Conservation (phyloP, 2,329 filamentous ascomycete genomes). For the Fusarium illudens region DNA sequence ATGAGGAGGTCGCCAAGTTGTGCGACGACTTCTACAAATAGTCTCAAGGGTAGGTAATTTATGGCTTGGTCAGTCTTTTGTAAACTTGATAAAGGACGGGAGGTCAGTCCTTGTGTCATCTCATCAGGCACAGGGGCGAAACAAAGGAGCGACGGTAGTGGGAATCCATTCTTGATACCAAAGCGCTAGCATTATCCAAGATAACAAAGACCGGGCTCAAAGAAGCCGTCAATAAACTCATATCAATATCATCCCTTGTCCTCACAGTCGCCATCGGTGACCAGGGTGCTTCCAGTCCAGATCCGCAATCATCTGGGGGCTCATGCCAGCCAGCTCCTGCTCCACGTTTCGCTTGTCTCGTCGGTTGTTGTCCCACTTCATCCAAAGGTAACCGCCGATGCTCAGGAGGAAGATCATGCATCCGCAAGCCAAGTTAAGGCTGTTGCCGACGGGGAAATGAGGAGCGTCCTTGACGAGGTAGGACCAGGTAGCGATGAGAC, state of each 20-base stretch:
- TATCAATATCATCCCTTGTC: neutral
- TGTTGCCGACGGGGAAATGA: slow-evolving; percentile 73
- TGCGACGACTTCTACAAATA: neutral
- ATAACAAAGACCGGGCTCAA: neutral
- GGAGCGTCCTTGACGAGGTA: slow-evolving; percentile 71
- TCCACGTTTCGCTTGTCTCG: slow-evolving; percentile 65
- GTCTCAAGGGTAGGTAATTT: neutral
- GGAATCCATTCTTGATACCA: neutral
- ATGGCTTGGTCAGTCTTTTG: neutral
- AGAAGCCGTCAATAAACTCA: neutral
- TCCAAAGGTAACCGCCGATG: slow-evolving; percentile 64
- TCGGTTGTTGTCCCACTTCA: slow-evolving; percentile 68
- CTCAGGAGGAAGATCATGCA: slow-evolving; percentile 62
- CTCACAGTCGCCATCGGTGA: slow-evolving; percentile 63
- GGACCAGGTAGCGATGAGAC: slow-evolving; percentile 70
- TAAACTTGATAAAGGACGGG: neutral
- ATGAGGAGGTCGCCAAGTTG: neutral
- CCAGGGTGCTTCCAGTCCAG: slow-evolving; percentile 74
- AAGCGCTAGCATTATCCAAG: neutral
- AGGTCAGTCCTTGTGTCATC: neutral
- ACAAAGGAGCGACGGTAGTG: neutral
- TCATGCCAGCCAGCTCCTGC: slow-evolving; percentile 64
- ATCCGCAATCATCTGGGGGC: slow-evolving; percentile 62
- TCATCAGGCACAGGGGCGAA: neutral
- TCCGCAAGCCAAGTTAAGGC: slow-evolving; percentile 68